Percentiles rank a stretch among this genome's conserved stretches.
Evolutionary conservation across 108 stramenopile genomes (phyloP).

Genomic region (Nitzschia palea): DNA sequence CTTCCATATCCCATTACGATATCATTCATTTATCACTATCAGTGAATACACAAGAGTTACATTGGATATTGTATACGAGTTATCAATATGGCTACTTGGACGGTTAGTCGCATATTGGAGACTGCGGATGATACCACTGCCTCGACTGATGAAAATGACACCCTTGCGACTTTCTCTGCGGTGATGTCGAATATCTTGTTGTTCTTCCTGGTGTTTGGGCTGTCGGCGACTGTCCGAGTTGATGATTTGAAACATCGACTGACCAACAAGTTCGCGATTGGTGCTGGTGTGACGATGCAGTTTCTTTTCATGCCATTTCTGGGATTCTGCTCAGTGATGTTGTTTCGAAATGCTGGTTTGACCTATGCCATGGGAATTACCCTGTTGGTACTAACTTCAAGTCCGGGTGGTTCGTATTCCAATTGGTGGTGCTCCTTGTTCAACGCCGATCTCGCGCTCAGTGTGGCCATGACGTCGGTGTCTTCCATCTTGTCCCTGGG

Average conservation of each 20-base stretch:
- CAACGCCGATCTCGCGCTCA: conserved; percentile 85
- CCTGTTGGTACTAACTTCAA: conserved; percentile 75
- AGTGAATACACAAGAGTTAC: not conserved
- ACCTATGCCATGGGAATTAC: conserved; percentile 72
- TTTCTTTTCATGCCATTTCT: conserved; percentile 83
- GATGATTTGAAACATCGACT: conserved; percentile 55
- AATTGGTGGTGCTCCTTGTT: conserved; percentile 89
- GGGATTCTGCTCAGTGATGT: conserved; percentile 61
- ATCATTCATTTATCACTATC: too few relatives aligned
- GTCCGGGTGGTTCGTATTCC: conserved; percentile 82
- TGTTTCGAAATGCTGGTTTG: conserved; percentile 40
- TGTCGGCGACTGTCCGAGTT: conserved; percentile 82
- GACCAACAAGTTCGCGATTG: conserved; percentile 59
- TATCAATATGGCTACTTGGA: too few relatives aligned
- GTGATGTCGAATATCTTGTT: conserved; percentile 61
- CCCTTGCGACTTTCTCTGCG: not conserved
- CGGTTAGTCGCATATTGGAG: not conserved
- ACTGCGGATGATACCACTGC: not conserved
- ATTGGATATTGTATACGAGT: too few relatives aligned
- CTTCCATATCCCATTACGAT: not conserved
- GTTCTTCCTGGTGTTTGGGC: conserved; percentile 85
- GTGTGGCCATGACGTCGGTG: conserved; percentile 86
- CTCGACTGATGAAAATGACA: not conserved
- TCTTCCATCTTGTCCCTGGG: conserved; percentile 67
- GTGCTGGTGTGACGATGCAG: conserved; percentile 77